Percentiles rank a stretch among this genome's conserved stretches.
These are phyloP conservation scores for Aspergillus proliferans DNA, from an alignment of 2,329 filamentous ascomycete genomes.

Conservation along the genomic window DNA sequence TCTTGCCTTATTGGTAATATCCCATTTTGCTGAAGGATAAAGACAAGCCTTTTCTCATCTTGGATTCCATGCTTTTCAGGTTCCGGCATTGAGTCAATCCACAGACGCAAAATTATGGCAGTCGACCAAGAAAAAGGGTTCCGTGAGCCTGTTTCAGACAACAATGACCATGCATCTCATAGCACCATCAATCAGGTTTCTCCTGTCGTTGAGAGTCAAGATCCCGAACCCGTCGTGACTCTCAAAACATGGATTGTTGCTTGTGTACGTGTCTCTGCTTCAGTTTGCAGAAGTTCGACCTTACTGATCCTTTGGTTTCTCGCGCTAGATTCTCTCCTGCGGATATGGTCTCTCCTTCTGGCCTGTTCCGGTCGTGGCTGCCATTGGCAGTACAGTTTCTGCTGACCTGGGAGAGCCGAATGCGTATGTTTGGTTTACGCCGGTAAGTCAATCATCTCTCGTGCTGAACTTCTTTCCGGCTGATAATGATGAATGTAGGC, in stretches of 20 bases:
- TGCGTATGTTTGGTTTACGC: constrained; percentile 26
- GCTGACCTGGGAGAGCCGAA: constrained; percentile 22
- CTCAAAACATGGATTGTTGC: constrained; percentile 23
- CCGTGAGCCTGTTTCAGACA: background rate
- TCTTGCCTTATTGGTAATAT: too few relatives aligned
- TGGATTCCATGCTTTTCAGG: background rate
- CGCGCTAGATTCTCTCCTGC: constrained; percentile 23
- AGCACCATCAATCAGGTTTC: background rate
- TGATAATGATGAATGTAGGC: constrained; percentile 8
- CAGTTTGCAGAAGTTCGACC: background rate
- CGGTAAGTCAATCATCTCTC: constrained; percentile 6
- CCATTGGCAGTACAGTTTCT: constrained; percentile 20
- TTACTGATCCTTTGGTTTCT: background rate
- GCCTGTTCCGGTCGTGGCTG: constrained; percentile 23
- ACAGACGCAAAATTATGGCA: background rate
- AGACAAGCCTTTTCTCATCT: background rate
- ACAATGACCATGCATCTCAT: background rate
- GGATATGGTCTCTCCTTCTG: constrained; percentile 31
- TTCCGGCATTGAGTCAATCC: background rate
- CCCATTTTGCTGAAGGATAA: too few relatives aligned
- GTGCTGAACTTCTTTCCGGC: background rate
- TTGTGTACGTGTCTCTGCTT: constrained; percentile 7
- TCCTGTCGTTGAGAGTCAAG: background rate
- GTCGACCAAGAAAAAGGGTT: background rate
- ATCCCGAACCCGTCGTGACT: constrained; percentile 14